Conservation (phyloP, 2,329 filamentous ascomycete genomes). For the Ciborinia camelliae region DNA sequence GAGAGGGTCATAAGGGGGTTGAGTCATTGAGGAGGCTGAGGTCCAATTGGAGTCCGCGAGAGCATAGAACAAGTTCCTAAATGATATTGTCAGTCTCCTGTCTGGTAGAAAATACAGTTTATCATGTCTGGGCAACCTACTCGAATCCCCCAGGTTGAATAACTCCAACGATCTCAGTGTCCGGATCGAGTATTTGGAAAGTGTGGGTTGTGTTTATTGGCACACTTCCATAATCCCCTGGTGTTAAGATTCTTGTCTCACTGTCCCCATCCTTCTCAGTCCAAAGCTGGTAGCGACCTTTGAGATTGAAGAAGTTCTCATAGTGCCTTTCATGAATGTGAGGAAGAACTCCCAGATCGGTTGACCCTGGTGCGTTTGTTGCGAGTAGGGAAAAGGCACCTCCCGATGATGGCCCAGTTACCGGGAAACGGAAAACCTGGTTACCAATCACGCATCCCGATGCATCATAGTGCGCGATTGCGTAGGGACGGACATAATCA, state of each 20-base stretch:
- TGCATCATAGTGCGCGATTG: constrained; percentile 31
- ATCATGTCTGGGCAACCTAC: constrained; percentile 28
- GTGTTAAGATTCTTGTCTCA: constrained; percentile 42
- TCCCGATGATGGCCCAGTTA: constrained; percentile 45
- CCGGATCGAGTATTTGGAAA: constrained; percentile 47
- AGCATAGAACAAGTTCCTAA: constrained; percentile 42
- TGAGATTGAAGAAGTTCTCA: constrained; percentile 43
- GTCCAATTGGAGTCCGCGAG: constrained; percentile 37
- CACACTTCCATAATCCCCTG: constrained; percentile 47
- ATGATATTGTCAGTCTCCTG: background rate
- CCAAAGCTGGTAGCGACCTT: constrained; percentile 47
- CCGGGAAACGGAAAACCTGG: constrained; percentile 43
- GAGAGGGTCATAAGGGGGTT: constrained; percentile 39
- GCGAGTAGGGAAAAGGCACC: constrained; percentile 45
- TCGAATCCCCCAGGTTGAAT: constrained; percentile 49
- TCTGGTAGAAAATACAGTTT: background rate
- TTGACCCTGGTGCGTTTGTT: constrained; percentile 42
- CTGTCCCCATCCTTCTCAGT: constrained; percentile 35
- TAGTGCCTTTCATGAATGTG: constrained; percentile 45
- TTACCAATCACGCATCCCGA: constrained; percentile 35
- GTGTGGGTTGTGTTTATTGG: constrained; percentile 47
- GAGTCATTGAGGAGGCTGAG: constrained; percentile 38
- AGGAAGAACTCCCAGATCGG: constrained; percentile 38
- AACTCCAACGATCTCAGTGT: constrained; percentile 47
- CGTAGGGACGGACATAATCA: constrained; percentile 28